A percentile compares a stretch with the other conserved stretches of the same genome.
Conservation (phyloP, 192 early-diverging fungal genomes). For the Paraglomus occultum region DNA sequence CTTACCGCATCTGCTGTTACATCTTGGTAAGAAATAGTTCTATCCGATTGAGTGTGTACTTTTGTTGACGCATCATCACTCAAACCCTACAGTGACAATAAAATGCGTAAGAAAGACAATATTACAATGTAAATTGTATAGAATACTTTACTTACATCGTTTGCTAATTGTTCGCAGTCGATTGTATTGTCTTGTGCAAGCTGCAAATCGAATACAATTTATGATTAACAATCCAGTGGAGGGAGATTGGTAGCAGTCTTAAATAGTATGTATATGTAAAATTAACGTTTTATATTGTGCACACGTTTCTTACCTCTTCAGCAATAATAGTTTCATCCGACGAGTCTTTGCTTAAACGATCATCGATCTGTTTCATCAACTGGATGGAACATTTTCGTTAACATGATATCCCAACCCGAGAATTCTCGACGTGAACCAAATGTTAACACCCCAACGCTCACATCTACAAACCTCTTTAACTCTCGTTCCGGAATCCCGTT, state of each 20-base stretch:
- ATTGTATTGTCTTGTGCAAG: constrained; percentile 7
- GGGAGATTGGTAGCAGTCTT: not conserved
- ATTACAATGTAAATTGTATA: no score
- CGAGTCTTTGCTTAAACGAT: not conserved
- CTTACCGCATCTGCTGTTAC: no score
- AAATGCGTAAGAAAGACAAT: no score
- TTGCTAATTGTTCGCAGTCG: constrained; percentile 14
- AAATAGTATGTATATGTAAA: not conserved
- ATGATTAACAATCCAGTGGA: not conserved
- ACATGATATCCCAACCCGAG: no score
- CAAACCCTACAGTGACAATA: no score
- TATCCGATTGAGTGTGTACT: no score
- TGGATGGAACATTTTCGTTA: not conserved
- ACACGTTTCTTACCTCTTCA: no score
- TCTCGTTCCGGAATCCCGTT: constrained; percentile 6
- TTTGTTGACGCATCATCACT: no score
- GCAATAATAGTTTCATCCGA: not conserved
- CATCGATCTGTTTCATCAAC: constrained; percentile 22
- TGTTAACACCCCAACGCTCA: not conserved
- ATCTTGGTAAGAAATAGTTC: no score
- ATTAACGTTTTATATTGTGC: not conserved
- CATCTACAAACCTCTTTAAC: constrained; percentile 22
- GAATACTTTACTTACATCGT: not conserved
- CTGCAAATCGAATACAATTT: constrained; percentile 5
- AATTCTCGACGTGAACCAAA: no score